These are phyloP conservation scores for Boletus rufocinnamomeus DNA, from an alignment of 768 basidiomycete genomes.

Conservation along the genomic window DNA sequence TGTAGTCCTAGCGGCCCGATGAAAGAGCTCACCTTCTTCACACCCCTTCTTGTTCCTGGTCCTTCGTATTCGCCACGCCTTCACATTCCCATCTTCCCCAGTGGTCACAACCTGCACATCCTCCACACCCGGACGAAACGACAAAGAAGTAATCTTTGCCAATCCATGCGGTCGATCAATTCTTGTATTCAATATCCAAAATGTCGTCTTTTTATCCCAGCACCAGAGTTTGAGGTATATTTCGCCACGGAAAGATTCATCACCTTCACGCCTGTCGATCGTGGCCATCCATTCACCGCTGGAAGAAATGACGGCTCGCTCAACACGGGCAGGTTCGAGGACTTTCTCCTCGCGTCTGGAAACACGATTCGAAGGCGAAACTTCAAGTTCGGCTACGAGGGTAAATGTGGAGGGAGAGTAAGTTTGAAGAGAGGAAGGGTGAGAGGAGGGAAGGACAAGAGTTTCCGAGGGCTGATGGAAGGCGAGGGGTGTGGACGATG, in stretches of 20 bases:
- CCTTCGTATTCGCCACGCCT: conserved; percentile 72
- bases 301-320: conserved; percentile 62
- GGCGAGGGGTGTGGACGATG: conserved; percentile 63
- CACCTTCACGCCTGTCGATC: conserved; percentile 71
- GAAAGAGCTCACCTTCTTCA: conserved; percentile 50
- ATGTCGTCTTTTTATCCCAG: conserved; percentile 66
- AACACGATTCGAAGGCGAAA: conserved; percentile 91
- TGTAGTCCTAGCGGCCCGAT: not conserved
- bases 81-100: conserved; percentile 73
- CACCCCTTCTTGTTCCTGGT: conserved; percentile 46
- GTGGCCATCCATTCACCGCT: conserved; percentile 93
- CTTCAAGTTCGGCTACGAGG: conserved; percentile 83
- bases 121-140: conserved; percentile 60
- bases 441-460: conserved; percentile 88
- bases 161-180: conserved; percentile 85
- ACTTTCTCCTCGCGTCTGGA: conserved; percentile 77
- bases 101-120: conserved; percentile 64
- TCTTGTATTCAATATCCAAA: conserved; percentile 82
- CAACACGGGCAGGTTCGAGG: conserved; percentile 75
- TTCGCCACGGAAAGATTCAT: conserved; percentile 64
- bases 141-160: conserved; percentile 57
- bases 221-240: conserved; percentile 89
- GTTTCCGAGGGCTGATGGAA: conserved; percentile 73
- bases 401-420: conserved; percentile 74
- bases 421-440: conserved; percentile 92